Percentiles rank a stretch among this genome's conserved stretches.
Conservation (phyloP, 169 alveolate species). For the Plasmodium reichenowi region DNA sequence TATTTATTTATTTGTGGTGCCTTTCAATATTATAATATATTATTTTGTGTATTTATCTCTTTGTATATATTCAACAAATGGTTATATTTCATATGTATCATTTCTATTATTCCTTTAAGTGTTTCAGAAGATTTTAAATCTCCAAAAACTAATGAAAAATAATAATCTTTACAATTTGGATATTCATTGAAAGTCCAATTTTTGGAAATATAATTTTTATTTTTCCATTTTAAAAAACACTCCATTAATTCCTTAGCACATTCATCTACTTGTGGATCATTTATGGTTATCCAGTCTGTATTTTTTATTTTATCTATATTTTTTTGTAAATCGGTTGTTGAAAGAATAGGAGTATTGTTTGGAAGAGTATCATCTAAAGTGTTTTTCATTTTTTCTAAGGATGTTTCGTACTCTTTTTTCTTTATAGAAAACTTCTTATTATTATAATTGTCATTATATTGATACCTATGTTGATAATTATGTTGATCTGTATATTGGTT, state of each 20-base stretch:
- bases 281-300: slow-evolving; percentile 72
- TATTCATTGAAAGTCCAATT: slow-evolving; percentile 75
- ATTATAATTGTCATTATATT: background rate
- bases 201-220: slow-evolving; percentile 67
- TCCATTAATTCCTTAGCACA: slow-evolving; percentile 77
- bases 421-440: slow-evolving; percentile 5
- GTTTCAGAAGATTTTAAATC: slow-evolving; percentile 73
- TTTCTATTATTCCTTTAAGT: slow-evolving; percentile 63
- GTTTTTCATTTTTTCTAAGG: slow-evolving; percentile 20
- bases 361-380: background rate
- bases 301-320: slow-evolving; percentile 10
- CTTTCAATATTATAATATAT: background rate
- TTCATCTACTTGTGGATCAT: slow-evolving; percentile 77
- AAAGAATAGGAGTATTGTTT: slow-evolving; percentile 18
- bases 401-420: slow-evolving; percentile 37
- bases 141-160: slow-evolving; percentile 71
- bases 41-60: slow-evolving; percentile 25
- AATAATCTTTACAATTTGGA: slow-evolving; percentile 67
- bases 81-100: slow-evolving; percentile 78
- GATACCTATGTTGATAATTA: background rate
- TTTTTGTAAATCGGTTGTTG: background rate
- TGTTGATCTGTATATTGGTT: background rate
- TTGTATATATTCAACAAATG: slow-evolving; percentile 56
- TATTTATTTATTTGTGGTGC: too few relatives aligned
- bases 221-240: slow-evolving; percentile 74